Evolutionary conservation across 345 rosid genomes (phyloP).

Genomic region (Eucalyptus microcorys): DNA sequence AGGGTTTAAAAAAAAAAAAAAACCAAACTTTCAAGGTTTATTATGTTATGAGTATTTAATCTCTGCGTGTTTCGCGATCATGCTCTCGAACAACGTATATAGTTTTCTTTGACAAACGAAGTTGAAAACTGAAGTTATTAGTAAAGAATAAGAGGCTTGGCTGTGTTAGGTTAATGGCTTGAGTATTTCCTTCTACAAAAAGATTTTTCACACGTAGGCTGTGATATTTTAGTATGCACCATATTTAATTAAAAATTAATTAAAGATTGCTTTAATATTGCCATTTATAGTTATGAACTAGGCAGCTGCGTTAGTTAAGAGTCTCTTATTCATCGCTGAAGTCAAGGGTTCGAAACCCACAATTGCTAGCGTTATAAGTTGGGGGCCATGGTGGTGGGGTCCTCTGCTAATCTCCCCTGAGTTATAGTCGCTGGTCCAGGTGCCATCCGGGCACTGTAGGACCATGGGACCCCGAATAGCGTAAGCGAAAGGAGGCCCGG

Average conservation of each 20-base stretch:
- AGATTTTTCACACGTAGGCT: neutral
- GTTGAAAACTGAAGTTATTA: neutral
- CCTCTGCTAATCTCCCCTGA: no score
- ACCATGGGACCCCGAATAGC: no score
- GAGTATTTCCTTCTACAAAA: neutral
- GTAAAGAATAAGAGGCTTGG: neutral
- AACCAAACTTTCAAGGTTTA: neutral
- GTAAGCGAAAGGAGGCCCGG: no score
- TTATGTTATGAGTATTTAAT: neutral
- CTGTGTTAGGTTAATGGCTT: neutral
- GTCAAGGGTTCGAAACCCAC: no score
- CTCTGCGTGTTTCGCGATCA: neutral
- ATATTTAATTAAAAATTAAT: neutral
- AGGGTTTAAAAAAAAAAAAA: no score
- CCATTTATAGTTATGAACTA: neutral
- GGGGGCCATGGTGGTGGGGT: no score
- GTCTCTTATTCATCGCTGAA: no score
- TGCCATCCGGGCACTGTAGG: no score
- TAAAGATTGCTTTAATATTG: neutral
- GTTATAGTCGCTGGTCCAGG: no score
- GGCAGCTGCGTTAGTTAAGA: no score
- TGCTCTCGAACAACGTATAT: neutral
- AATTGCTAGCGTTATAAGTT: no score
- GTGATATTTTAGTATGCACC: neutral
- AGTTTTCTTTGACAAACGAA: neutral